Conservation (phyloP, 495 filamentous ascomycete species). For the Evernia prunastri region DNA sequence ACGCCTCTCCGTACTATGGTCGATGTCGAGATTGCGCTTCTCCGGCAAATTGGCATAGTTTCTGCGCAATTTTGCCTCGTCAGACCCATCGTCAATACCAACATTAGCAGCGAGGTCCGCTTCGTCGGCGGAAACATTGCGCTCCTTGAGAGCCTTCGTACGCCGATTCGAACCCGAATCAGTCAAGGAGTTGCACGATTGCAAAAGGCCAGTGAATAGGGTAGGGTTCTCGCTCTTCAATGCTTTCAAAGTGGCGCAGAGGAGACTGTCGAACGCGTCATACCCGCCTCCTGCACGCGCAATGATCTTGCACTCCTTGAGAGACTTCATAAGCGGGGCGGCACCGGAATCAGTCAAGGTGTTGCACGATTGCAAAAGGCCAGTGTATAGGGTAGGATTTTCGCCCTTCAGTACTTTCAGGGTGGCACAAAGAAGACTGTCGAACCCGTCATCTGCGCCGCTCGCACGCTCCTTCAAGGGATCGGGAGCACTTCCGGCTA, state of each 20-base stretch:
- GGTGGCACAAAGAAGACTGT: not conserved
- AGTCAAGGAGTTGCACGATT: not conserved
- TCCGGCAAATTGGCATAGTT: not conserved
- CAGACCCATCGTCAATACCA: not conserved
- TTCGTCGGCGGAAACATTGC: not conserved
- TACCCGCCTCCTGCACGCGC: too few species aligned
- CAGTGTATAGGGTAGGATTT: not conserved
- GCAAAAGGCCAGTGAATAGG: not conserved
- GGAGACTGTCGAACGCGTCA: not conserved
- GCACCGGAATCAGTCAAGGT: not conserved
- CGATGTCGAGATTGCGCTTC: not conserved
- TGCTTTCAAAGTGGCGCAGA: slow-evolving; percentile 3
- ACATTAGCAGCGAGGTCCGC: not conserved
- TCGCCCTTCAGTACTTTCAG: not conserved
- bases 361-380: slow-evolving; percentile 3
- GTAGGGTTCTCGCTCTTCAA: not conserved
- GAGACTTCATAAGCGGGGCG: not conserved
- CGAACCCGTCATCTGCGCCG: not conserved
- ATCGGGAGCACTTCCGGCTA: not conserved
- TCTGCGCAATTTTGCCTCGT: not conserved
- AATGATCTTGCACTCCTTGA: not conserved
- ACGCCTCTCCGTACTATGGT: not conserved
- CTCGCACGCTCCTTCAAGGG: not conserved
- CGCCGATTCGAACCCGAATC: not conserved
- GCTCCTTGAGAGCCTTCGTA: not conserved